These are phyloP conservation scores for Penicillium italicum DNA, from an alignment of 2,329 filamentous ascomycete genomes.

Conservation along the genomic window DNA sequence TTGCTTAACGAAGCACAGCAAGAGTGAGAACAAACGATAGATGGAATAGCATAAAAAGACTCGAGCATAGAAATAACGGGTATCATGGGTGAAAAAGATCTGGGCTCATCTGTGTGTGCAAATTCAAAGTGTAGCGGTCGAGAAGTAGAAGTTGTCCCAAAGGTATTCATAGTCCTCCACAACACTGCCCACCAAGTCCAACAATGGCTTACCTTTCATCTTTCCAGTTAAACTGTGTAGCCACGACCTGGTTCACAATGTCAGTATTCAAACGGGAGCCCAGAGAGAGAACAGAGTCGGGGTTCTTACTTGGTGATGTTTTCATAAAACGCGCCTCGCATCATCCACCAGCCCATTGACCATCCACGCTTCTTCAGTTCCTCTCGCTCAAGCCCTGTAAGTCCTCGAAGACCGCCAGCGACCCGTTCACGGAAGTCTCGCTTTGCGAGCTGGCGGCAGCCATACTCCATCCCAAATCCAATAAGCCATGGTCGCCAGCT, in stretches of 20 bases:
- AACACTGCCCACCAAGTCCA: constrained; percentile 77
- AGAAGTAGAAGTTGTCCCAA: constrained; percentile 97
- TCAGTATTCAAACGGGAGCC: constrained; percentile 20
- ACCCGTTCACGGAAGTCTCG: constrained; percentile 60
- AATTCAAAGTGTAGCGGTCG: constrained; percentile 53
- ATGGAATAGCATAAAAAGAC: constrained; percentile 6
- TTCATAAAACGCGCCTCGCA: constrained; percentile 97
- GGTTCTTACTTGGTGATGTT: constrained; percentile 67
- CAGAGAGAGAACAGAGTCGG: background rate
- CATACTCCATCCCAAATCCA: constrained; percentile 79
- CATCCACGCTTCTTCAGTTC: constrained; percentile 85
- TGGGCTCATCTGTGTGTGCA: background rate
- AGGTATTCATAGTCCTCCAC: constrained; percentile 96
- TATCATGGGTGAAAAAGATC: constrained; percentile 19
- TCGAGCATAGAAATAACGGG: constrained; percentile 14
- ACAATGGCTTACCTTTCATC: constrained; percentile 68
- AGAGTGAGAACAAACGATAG: constrained; percentile 17
- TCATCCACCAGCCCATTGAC: constrained; percentile 91
- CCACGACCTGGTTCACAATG: constrained; percentile 46
- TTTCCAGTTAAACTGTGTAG: constrained; percentile 67
- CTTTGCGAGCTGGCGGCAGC: constrained; percentile 78
- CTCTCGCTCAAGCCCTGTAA: constrained; percentile 83
- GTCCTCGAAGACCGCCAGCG: constrained; percentile 67
- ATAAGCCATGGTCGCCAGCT: constrained; percentile 91
- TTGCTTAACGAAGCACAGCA: constrained; percentile 4